phyloP scores from a whole-genome alignment of 2,329 filamentous ascomycete species.

The Calonectria hongkongensis region DNA sequence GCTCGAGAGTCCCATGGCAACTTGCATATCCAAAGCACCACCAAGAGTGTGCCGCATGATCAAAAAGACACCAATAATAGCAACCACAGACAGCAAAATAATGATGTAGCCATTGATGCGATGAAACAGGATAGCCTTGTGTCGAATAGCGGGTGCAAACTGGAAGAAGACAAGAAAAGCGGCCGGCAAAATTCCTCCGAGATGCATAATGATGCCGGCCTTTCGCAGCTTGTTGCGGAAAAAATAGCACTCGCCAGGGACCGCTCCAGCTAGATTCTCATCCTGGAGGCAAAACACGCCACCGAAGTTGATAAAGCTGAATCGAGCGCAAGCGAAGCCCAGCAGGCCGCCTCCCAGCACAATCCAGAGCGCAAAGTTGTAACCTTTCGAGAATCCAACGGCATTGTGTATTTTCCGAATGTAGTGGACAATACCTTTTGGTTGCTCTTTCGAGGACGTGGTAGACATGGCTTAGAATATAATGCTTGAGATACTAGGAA shows the following conservation, averaged over 20 bases:
- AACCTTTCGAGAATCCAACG: constrained; percentile 12
- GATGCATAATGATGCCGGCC: constrained; percentile 66
- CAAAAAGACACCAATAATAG: constrained; percentile 70
- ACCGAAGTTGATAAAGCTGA: constrained; percentile 1
- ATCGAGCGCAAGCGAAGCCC: constrained; percentile 7
- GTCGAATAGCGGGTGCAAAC: constrained; percentile 67
- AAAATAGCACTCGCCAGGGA: constrained; percentile 23
- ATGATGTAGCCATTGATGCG: constrained; percentile 76
- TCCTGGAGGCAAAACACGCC: neutral
- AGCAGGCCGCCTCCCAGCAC: neutral
- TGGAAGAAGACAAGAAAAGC: constrained; percentile 66
- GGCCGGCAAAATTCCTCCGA: constrained; percentile 65
- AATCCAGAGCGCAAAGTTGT: neutral
- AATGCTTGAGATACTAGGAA: too few relatives aligned
- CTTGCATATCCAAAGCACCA: constrained; percentile 70
- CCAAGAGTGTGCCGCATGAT: constrained; percentile 71
- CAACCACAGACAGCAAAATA: constrained; percentile 67
- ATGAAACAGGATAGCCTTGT: constrained; percentile 72
- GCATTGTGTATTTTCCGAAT: constrained; percentile 1
- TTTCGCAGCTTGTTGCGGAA: constrained; percentile 2
- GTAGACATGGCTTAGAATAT: neutral
- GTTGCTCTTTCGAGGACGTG: neutral
- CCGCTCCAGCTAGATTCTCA: neutral
- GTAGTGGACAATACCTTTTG: neutral
- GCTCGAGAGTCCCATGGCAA: constrained; percentile 62